A percentile compares a stretch with the other conserved stretches of the same genome.
phyloP scores from a whole-genome alignment of 306 rosid species.

The Quillaja saponaria region DNA sequence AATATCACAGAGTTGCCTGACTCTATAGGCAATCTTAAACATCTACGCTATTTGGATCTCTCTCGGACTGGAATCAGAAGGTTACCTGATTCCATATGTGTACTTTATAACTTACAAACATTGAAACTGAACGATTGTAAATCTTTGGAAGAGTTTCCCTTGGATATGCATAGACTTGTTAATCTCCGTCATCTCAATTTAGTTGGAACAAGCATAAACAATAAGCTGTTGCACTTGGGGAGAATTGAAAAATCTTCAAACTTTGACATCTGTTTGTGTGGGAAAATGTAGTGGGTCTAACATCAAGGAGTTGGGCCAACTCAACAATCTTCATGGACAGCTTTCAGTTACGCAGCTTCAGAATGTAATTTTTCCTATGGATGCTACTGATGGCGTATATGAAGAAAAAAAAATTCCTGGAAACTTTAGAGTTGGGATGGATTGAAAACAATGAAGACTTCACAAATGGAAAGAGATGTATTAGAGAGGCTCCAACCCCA shows the following conservation, averaged over 20 bases:
- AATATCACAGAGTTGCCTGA: background rate
- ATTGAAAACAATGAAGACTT: background rate
- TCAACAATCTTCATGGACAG: background rate
- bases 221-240: background rate
- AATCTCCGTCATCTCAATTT: slow-evolving; percentile 2
- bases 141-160: background rate
- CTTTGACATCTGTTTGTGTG: background rate
- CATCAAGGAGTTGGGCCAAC: background rate
- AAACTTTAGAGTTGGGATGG: background rate
- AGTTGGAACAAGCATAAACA: background rate
- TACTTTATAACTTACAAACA: slow-evolving; percentile 31
- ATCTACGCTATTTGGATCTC: slow-evolving; percentile 31
- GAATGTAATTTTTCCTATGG: background rate
- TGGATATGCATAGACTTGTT: background rate
- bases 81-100: slow-evolving; percentile 23
- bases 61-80: background rate
- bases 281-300: background rate
- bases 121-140: background rate
- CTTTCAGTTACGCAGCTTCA: background rate
- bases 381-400: background rate
- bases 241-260: background rate
- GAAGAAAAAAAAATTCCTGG: background rate
- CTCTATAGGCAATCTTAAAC: slow-evolving; percentile 14
- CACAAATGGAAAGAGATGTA: background rate
- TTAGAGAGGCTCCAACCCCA: slow-evolving; percentile 12